A percentile compares a stretch with the other conserved stretches of the same genome.
These are phyloP conservation scores for Trichosporon sp. DNA, from an alignment of 1,284 basidiomycete genomes.

Conservation along the genomic window DNA sequence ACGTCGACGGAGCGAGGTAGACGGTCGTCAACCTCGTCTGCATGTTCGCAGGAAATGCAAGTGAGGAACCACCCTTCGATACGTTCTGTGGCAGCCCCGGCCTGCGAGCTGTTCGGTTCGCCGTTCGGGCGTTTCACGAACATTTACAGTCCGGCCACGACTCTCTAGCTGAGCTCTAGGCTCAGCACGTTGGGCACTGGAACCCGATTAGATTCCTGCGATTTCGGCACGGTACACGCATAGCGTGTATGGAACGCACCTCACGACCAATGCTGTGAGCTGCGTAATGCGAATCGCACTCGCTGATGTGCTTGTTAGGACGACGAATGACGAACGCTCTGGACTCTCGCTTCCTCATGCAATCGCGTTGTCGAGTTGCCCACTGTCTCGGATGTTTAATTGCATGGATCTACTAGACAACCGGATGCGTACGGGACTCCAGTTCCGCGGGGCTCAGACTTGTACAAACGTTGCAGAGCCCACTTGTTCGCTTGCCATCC, in stretches of 20 bases:
- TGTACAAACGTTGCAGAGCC: no score
- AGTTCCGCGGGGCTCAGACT: not conserved
- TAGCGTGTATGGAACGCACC: no score
- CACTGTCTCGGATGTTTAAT: no score
- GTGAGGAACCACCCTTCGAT: not conserved
- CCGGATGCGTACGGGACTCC: not conserved
- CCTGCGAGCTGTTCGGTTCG: not conserved
- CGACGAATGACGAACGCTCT: no score
- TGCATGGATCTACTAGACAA: not conserved
- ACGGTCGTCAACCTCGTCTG: conserved; percentile 4
- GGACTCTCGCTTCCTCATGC: no score
- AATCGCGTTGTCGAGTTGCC: no score
- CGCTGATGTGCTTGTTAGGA: no score
- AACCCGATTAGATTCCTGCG: not conserved
- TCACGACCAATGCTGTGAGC: no score
- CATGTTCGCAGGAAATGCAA: not conserved
- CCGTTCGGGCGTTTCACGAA: not conserved
- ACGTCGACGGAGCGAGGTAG: not conserved
- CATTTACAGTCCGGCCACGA: not conserved
- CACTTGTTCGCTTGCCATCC: no score
- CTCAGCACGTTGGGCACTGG: not conserved
- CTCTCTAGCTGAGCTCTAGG: not conserved
- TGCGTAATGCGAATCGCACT: not conserved
- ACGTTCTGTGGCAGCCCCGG: not conserved
- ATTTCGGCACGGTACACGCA: not conserved